Evolutionary conservation across 345 rosid species (phyloP), one percentile per base, ranked within the genome.

Genomic region (Schrenkiella parvula): DNA sequence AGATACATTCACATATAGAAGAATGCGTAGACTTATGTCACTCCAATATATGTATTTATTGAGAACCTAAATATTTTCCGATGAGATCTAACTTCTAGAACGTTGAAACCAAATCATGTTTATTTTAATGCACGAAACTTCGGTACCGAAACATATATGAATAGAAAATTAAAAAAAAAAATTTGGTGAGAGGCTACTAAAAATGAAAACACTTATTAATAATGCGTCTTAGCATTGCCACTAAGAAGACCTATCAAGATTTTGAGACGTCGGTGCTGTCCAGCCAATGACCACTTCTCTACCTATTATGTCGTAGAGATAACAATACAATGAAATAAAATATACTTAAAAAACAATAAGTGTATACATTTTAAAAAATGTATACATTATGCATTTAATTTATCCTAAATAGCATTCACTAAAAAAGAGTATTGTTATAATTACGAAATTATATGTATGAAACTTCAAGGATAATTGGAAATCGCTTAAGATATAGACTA

Each of bases 201-300:
- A 35, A 50, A 58, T 3, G n/a, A 46, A 64, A 64, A 47, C 32
- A 58, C 44, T 47, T 74, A 32, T 31, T 67, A 74, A 74, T 67
- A 74, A 74, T 32, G 74, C 50, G 69, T 67, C 18, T 43, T 13
- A 46, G 74, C 73, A 59, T 68, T 51, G 69, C 79, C 78, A 75
- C 69, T 68, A 60, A 41, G 63, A 60, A 60, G 23, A 68, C 63
- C 39, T 51, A 68, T 67, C 56, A 32, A 42, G 25, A 41, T 66
- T 74, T 67, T 39, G 63, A 67, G 32, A 17, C 38, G 51, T 68
- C 68, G 69, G 78, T 75, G 79, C 79, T 75, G 69, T 75, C 79
- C 79, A 75, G 64, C 79, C 73, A 68, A 67, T n/a, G 56, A 31
- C 73, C 79, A 75, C 78, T 67, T 74, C 55, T 67, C 68, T 74